phyloP scores from a whole-genome alignment of 495 filamentous ascomycete genomes.

The Monascus purpureus region DNA sequence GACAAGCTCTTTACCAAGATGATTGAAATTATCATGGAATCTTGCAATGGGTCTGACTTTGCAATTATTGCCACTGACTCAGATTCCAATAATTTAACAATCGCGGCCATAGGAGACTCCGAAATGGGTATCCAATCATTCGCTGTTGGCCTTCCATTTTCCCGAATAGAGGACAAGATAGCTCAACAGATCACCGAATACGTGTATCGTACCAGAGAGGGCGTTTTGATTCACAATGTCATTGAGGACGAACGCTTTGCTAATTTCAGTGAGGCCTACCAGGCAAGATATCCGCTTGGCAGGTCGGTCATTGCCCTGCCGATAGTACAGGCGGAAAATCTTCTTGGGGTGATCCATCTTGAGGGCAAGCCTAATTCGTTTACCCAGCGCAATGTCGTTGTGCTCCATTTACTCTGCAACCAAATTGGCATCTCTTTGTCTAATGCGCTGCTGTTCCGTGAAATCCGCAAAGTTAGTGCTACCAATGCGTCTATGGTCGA shows the following conservation, averaged over 20 bases:
- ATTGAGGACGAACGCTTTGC: conserved; percentile 77
- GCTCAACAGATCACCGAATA: conserved; percentile 71
- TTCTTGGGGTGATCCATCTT: conserved; percentile 74
- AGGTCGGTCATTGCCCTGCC: conserved; percentile 76
- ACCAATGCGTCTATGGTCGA: conserved; percentile 80
- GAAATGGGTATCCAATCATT: conserved; percentile 42
- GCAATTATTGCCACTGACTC: conserved; percentile 68
- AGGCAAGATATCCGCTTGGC: conserved; percentile 50
- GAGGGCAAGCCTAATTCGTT: conserved; percentile 77
- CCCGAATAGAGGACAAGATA: conserved; percentile 47
- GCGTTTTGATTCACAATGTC: conserved; percentile 71
- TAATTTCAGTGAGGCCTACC: conserved; percentile 59
- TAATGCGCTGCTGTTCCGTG: conserved; percentile 74
- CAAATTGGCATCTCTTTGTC: conserved; percentile 82
- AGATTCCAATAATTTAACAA: conserved; percentile 54
- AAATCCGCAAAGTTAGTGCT: conserved; percentile 62
- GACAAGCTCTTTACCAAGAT: conserved; percentile 77
- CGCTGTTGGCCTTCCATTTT: conserved; percentile 51
- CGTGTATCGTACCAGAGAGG: conserved; percentile 68
- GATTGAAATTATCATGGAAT: conserved; percentile 80
- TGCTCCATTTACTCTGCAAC: conserved; percentile 74
- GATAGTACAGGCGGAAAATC: conserved; percentile 62
- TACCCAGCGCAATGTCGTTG: conserved; percentile 74
- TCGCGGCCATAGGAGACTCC: conserved; percentile 61
- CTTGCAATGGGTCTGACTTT: conserved; percentile 66